Evolutionary conservation across 2,329 filamentous ascomycete species (phyloP).

Genomic region (Acrodontium crateriforme): DNA sequence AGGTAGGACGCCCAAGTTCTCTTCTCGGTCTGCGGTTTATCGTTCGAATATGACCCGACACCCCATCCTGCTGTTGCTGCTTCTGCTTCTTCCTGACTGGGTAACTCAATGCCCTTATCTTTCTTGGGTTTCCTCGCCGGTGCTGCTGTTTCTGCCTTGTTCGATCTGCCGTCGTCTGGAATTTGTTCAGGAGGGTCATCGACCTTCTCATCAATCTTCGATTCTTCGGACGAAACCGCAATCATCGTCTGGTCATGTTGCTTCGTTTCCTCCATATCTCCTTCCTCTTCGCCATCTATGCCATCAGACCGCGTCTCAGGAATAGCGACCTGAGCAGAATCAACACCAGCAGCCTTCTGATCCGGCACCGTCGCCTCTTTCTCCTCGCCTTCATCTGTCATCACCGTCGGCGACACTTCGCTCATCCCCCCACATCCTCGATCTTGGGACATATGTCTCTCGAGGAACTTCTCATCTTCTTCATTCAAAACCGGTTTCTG

Average conservation of each 20-base stretch:
- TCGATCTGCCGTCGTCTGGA: constrained; percentile 10
- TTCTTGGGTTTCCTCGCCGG: constrained; percentile 19
- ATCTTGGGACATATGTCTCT: constrained; percentile 17
- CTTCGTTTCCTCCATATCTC: constrained; percentile 13
- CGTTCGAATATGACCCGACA: constrained; percentile 7
- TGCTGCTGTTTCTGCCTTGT: constrained; percentile 6
- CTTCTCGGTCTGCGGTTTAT: constrained; percentile 13
- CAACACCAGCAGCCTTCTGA: constrained; percentile 14
- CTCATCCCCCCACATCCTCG: constrained; percentile 11
- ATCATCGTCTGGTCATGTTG: constrained; percentile 13
- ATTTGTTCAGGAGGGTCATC: constrained; percentile 9
- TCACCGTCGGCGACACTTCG: constrained; percentile 7
- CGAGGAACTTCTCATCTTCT: constrained; percentile 47
- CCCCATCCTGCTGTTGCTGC: constrained; percentile 17
- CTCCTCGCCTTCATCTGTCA: constrained; percentile 13
- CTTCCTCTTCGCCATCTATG: constrained; percentile 17
- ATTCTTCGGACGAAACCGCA: neutral
- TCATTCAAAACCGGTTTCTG: constrained; percentile 39
- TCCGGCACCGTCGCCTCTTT: constrained; percentile 13
- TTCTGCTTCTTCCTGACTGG: constrained; percentile 23
- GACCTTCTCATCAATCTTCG: constrained; percentile 14
- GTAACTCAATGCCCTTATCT: constrained; percentile 17
- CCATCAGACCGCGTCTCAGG: constrained; percentile 18
- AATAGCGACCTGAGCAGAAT: constrained; percentile 13
- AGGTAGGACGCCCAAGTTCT: constrained; percentile 24